Evolutionary conservation across 1,139 yeast genomes (phyloP), one percentile per base, ranked within the genome.

Genomic region (Lodderomyces beijingensis): DNA sequence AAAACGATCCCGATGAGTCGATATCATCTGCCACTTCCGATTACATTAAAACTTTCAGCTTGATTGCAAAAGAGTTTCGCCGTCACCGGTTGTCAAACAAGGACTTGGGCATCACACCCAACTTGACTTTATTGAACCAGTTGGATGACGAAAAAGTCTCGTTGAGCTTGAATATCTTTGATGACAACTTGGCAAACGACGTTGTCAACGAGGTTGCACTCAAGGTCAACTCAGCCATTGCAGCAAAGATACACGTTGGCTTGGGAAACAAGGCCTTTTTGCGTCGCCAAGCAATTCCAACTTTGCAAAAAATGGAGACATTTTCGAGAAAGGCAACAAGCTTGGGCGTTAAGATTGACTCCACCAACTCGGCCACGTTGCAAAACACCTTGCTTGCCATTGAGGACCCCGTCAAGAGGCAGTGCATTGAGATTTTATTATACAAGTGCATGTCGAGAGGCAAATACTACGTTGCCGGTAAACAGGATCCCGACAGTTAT

Each of bases 261-360:
- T 63, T 88, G 32, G 96, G 96, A 1, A 88, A 84, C 43, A 61
- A 67, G 33, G 88, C 97, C 1, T 74, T 91, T 35, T 72, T 91
- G 50, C 83, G 97, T 57, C 85, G 94, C 54, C 95, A 89, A 44
- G 72, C 87, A 4, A 76, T 82, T 44, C 97, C 98, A 22, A 77
- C 93, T 3, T 65, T 82, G 39, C 85, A 81, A 33, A 85, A 88
- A 51, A 69, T 89, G 61, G 94, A 87, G 50, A 74, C 85, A 2
- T 84, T 91, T 53, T 79, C 80, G 28, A 72, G 79, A 43, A 84
- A 79, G 45, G 78, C 87, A 24, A 63, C 74, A 12, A 68, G 77
- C 41, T 70, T 85, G 39, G 87, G 86, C 2, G 67, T 79, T 43
- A 67, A 73, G 14, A 68, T 89, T 39, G 96, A 89, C 51, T 78